Conservation (phyloP, 192 early-diverging fungal genomes). For the Coemansia sp. region DNA sequence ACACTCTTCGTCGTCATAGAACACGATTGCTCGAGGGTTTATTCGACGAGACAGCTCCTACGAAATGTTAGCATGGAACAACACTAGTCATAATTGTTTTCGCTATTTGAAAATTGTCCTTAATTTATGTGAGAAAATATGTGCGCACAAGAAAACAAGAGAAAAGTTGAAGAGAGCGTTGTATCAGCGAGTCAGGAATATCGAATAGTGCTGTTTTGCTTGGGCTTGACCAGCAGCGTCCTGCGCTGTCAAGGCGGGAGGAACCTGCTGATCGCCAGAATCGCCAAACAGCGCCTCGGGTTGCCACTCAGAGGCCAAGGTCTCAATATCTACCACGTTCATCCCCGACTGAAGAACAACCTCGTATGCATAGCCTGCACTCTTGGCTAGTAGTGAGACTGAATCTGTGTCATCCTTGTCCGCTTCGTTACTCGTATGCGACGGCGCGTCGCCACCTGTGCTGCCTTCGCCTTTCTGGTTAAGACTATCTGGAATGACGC, state of each 20-base stretch:
- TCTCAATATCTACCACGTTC: slow-evolving; percentile 43
- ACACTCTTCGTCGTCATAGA: not conserved
- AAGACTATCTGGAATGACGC: slow-evolving; percentile 25
- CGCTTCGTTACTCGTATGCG: slow-evolving; percentile 33
- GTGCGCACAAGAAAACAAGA: not conserved
- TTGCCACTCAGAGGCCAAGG: slow-evolving; percentile 34
- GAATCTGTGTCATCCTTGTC: slow-evolving; percentile 34
- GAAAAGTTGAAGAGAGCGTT: not conserved
- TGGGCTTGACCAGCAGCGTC: slow-evolving; percentile 5
- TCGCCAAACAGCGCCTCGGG: slow-evolving; percentile 25
- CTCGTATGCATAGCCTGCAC: slow-evolving; percentile 44
- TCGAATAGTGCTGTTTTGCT: slow-evolving; percentile 19
- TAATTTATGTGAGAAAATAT: not conserved
- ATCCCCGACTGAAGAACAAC: slow-evolving; percentile 36
- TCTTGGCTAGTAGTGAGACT: slow-evolving; percentile 25
- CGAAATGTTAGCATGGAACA: not conserved
- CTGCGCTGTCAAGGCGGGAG: slow-evolving; percentile 18
- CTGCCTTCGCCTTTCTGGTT: slow-evolving; percentile 20
- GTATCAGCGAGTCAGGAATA: slow-evolving; percentile 36
- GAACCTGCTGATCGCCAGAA: slow-evolving; percentile 46
- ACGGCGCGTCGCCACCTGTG: slow-evolving; percentile 32
- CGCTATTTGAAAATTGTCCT: not conserved
- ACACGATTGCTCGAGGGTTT: slow-evolving; percentile 2
- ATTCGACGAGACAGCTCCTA: not conserved
- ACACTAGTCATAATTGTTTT: not conserved